Percentiles rank a stretch among this genome's conserved stretches.
Evolutionary conservation across 2,329 filamentous ascomycete species (phyloP).

Genomic region (Sphaerostilbella broomeana): DNA sequence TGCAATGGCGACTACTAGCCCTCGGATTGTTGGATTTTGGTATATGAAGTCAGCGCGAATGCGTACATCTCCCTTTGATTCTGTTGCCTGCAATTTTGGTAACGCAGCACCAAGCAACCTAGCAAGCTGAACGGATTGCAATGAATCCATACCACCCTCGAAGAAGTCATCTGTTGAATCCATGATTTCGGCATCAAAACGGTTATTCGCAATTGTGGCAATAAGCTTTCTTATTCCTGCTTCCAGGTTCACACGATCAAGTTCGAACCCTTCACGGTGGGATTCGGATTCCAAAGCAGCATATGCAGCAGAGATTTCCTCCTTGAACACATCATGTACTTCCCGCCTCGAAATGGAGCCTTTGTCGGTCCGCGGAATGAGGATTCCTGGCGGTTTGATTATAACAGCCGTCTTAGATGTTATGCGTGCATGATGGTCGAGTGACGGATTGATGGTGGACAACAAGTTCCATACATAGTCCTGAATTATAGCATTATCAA

Average conservation of each 20-base stretch:
- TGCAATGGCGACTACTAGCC: too few relatives aligned
- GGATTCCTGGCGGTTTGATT: slow-evolving; percentile 9
- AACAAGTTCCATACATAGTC: slow-evolving; percentile 18
- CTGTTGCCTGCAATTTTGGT: too few relatives aligned
- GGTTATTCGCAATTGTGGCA: slow-evolving; percentile 8
- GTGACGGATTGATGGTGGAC: slow-evolving; percentile 12
- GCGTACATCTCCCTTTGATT: slow-evolving; percentile 14
- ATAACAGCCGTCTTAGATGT: slow-evolving; percentile 18
- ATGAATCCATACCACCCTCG: slow-evolving; percentile 14
- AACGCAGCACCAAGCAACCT: slow-evolving; percentile 12
- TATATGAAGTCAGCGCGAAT: slow-evolving; percentile 17
- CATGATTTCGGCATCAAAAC: slow-evolving; percentile 6
- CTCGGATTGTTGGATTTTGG: slow-evolving; percentile 14
- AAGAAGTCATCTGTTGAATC: slow-evolving; percentile 14
- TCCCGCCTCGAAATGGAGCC: slow-evolving; percentile 20
- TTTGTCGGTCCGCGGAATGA: slow-evolving; percentile 21
- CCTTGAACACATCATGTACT: slow-evolving; percentile 15
- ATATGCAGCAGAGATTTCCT: slow-evolving; percentile 16
- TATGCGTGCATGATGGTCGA: slow-evolving; percentile 18
- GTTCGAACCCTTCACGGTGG: slow-evolving; percentile 4
- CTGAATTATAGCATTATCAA: slow-evolving; percentile 11
- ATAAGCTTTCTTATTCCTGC: slow-evolving; percentile 11
- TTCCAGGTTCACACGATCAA: slow-evolving; percentile 14
- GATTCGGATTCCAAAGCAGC: slow-evolving; percentile 13
- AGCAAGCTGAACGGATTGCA: slow-evolving; percentile 12